Base-by-base conservation (phyloP, 2,329 filamentous ascomycete genomes). In the Pseudogymnoascus verrucosus region DNA sequence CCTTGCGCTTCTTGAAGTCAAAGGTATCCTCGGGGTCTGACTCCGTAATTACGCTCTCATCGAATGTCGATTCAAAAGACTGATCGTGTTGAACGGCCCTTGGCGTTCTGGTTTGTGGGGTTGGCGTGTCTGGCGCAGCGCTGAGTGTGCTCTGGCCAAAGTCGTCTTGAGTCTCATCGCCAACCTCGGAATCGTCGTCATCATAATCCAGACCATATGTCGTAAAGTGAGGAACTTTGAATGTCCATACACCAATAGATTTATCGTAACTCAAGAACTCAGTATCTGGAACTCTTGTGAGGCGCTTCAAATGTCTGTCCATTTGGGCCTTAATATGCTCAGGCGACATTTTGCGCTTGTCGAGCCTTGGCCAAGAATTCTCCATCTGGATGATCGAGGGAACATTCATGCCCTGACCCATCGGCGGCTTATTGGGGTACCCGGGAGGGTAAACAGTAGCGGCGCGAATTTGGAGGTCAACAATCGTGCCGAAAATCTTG, bases 161-260 rank as follows among this genome's bases (percentile, higher is more conserved):
- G 71, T 78, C 74, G 72, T 76, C 69, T 34, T 72, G 72, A 65
- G 69, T 71, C 34, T 79, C 76, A 66, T 81, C 79, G 69, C 85
- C 85, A 6, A 80, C 80, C 57, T 88, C 88, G 51, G 92, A 90
- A 62, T 87, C 84, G 31, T 82, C 78, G 31, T 82, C 78, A 31
- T 67, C 66, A 14, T 90, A 91, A 67, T 93, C 89, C 62, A 98
- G 82, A 42, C 90, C 93, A 73, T 99, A 99, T 1, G 92, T 96
- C 1, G 93, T 98, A 75, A 96, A 99, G 75, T 99, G 95, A 71
- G 93, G 87, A n/a, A 99, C 95, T 8, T 81, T 86, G 78, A 99
- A 99, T 12, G 85, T 84, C 96, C 96, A 99, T 57, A 90, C 84
- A 62, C 93, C 95, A 62, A 87, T 92, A 1, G 90, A 82, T 64